A percentile compares a stretch with the other conserved stretches of the same genome.
These are phyloP conservation scores for Beauveria sp. DNA, from an alignment of 2,329 filamentous ascomycete species.

Conservation along the genomic window DNA sequence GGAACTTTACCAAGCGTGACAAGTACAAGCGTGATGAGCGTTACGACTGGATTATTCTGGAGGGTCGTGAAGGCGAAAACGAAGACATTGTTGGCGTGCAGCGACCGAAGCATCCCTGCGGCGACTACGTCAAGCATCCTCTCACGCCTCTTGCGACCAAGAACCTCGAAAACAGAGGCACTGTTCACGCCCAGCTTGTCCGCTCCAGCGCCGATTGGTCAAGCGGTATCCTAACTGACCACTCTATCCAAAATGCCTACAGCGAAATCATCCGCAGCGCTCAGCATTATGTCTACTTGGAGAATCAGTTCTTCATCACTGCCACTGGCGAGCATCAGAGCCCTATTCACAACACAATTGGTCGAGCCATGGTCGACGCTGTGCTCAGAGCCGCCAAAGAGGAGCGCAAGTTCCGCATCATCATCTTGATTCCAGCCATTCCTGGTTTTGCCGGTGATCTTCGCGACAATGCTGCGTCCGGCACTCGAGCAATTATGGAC, in stretches of 20 bases:
- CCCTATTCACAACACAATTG: constrained; percentile 83
- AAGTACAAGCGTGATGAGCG: constrained; percentile 87
- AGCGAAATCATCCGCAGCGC: constrained; percentile 77
- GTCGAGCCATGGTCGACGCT: constrained; percentile 83
- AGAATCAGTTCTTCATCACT: constrained; percentile 98
- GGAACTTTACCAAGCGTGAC: constrained; percentile 96
- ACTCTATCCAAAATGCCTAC: constrained; percentile 84
- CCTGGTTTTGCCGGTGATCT: constrained; percentile 93
- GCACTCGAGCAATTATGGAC: constrained; percentile 94
- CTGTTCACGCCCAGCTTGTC: constrained; percentile 76
- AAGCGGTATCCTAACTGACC: constrained; percentile 76
- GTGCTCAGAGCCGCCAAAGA: constrained; percentile 75
- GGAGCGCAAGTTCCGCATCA: constrained; percentile 80
- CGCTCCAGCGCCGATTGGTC: constrained; percentile 91
- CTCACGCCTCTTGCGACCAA: constrained; percentile 62
- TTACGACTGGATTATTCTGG: constrained; percentile 79
- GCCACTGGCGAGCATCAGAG: constrained; percentile 82
- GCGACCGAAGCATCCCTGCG: constrained; percentile 79
- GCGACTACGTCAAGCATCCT: constrained; percentile 79
- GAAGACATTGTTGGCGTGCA: constrained; percentile 87
- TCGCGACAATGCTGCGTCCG: constrained; percentile 70
- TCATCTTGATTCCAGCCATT: constrained; percentile 82
- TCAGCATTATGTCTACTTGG: constrained; percentile 91
- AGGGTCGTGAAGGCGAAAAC: constrained; percentile 66
- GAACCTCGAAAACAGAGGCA: constrained; percentile 56